Base-by-base conservation (phyloP, 257 asterid species). In the Henckelia pumila region DNA sequence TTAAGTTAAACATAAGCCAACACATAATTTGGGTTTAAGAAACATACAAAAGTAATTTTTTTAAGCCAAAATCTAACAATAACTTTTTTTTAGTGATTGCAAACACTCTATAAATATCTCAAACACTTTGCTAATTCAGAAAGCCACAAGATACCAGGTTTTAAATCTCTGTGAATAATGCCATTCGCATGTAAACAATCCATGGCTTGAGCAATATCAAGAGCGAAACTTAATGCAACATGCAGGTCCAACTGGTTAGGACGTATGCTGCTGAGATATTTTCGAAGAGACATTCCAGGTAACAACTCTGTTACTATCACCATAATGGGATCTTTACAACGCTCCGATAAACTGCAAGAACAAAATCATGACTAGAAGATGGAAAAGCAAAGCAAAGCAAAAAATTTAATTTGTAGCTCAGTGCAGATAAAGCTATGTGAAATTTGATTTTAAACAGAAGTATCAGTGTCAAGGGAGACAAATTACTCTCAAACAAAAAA, bases 241-340 rank as follows among this genome's bases (percentile, higher is more conserved):
- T 71, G 83, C 75, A 88, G 78, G 59, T 92, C 98, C 81, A 92
- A 79, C 73, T 78, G 88, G 71, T 82, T 82, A 64, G 98, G 98
- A 25, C 98, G 97, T 59, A 88, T 21, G 76, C 89, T 80, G 69
- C 83, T 69, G n/a, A 92, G 83, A 81, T 88, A 85, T 79, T 89
- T 92, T 63, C 97, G 83, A 56, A 92, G 96, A 49, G 98, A 92
- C 98, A 88, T 89, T 74, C 97, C 98, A 17, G 89, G 96, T 78
- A 92, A 80, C 67, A 92, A 86, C 84, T 92, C 98, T 4, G 97
- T 82, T 21, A 92, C 98, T 76, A 92, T 83, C 79, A 89, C 98
- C 98, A 92, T 89, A 71, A 92, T 74, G 76, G 98, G 98, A 80
- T 92, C 98, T 68, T 92, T 92, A 77, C 98, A 92, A n/a, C 65